These are phyloP conservation scores for Paxillus involutus DNA, from an alignment of 768 basidiomycete genomes.

Conservation along the genomic window DNA sequence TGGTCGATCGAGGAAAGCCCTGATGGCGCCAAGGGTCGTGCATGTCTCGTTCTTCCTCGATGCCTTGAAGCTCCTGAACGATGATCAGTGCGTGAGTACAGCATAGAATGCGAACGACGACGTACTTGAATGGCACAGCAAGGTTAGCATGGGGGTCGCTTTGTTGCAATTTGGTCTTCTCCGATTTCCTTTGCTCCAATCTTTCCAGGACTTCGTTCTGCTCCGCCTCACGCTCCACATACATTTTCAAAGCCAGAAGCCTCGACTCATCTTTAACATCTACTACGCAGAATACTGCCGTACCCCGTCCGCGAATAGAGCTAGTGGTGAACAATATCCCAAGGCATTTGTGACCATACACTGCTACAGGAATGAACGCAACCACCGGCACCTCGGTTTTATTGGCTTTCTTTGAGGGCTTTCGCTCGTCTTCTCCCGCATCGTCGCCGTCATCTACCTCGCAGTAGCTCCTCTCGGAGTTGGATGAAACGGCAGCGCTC, in stretches of 20 bases:
- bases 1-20: conserved; percentile 3
- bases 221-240: not conserved
- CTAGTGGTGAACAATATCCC: conserved; percentile 8
- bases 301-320: conserved; percentile 13
- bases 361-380: not conserved
- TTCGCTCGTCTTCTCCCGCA: not conserved
- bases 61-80: not conserved
- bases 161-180: not conserved
- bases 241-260: not conserved
- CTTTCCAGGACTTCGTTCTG: not conserved
- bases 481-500: not conserved
- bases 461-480: conserved; percentile 2
- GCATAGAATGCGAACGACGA: not conserved
- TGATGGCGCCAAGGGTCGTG: conserved; percentile 4
- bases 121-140: not conserved
- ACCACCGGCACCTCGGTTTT: not conserved
- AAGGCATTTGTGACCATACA: conserved; percentile 1
- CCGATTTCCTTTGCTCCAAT: not conserved
- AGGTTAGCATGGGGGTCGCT: not conserved
- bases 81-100: too few species aligned
- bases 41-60: not conserved
- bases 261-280: not conserved
- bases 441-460: not conserved
- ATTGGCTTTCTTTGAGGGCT: not conserved
- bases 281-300: conserved; percentile 5